phyloP scores from a whole-genome alignment of 164 flowering plant species.

The Kalanchoe fedtschenkoi region DNA sequence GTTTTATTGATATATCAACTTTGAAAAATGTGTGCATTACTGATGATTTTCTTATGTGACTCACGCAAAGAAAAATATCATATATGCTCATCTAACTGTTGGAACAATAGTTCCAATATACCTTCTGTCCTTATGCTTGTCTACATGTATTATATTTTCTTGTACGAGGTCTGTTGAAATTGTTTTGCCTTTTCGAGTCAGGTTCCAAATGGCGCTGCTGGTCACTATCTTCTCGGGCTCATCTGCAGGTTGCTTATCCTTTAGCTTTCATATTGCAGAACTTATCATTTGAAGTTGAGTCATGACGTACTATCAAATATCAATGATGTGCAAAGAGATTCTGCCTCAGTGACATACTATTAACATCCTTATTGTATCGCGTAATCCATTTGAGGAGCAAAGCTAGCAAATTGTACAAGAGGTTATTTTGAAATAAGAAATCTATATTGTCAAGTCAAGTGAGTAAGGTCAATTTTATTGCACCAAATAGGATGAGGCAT shows the following conservation, averaged over 20 bases:
- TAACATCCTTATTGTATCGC: background rate
- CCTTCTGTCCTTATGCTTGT: background rate
- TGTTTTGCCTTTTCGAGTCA: slow-evolving; percentile 14
- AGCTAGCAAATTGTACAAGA: too few relatives aligned
- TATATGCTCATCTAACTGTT: background rate
- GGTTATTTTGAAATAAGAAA: too few relatives aligned
- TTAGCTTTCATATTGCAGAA: background rate
- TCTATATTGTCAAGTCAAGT: too few relatives aligned
- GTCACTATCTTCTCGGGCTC: slow-evolving; percentile 95
- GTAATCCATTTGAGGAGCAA: background rate
- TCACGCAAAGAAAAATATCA: background rate
- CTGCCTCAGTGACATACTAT: background rate
- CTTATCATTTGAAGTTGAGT: background rate
- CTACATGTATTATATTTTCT: too few relatives aligned
- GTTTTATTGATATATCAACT: background rate
- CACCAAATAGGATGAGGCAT: background rate
- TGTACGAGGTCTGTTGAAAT: too few relatives aligned
- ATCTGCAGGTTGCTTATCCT: slow-evolving; percentile 59
- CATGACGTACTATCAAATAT: background rate
- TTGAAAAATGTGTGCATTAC: background rate
- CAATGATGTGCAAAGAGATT: too few relatives aligned
- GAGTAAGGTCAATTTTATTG: too few relatives aligned
- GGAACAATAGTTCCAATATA: background rate
- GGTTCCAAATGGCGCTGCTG: slow-evolving; percentile 99
- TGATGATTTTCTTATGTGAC: background rate